Evolutionary conservation across 1,284 basidiomycete species (phyloP).

Genomic region (Cutaneotrichosporon cyanovorans): DNA sequence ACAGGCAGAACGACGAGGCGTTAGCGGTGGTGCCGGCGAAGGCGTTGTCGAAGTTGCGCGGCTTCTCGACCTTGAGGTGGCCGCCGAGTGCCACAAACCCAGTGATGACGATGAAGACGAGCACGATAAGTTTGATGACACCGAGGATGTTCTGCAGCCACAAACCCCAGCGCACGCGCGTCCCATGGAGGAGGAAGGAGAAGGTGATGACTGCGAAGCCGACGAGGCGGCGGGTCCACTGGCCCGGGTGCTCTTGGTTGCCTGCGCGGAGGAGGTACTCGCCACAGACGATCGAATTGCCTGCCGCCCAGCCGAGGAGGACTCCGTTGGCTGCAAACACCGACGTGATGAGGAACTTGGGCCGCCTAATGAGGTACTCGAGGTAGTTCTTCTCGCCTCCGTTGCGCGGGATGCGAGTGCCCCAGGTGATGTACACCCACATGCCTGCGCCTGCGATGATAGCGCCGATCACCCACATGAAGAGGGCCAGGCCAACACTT

Average conservation of each 20-base stretch:
- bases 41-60: constrained; percentile 51
- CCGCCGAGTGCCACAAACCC: constrained; percentile 52
- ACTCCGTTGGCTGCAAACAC: constrained; percentile 25
- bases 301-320: constrained; percentile 19
- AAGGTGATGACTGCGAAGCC: too few relatives aligned
- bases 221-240: constrained; percentile 15
- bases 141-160: not conserved
- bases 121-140: not conserved
- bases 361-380: constrained; percentile 26
- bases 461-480: constrained; percentile 26
- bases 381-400: constrained; percentile 30
- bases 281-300: constrained; percentile 19
- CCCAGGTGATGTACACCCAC: constrained; percentile 24
- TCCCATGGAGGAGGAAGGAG: too few relatives aligned
- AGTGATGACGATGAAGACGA: constrained; percentile 42
- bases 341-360: constrained; percentile 25
- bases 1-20: constrained; percentile 48
- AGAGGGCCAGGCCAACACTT: constrained; percentile 21
- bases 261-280: constrained; percentile 27
- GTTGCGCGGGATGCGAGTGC: constrained; percentile 17
- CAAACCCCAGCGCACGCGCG: not conserved
- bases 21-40: constrained; percentile 49
- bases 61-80: constrained; percentile 43
- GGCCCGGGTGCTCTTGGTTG: constrained; percentile 13
- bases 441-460: constrained; percentile 21